phyloP scores from a whole-genome alignment of 495 filamentous ascomycete species.

The Cercophora newfieldiana region DNA sequence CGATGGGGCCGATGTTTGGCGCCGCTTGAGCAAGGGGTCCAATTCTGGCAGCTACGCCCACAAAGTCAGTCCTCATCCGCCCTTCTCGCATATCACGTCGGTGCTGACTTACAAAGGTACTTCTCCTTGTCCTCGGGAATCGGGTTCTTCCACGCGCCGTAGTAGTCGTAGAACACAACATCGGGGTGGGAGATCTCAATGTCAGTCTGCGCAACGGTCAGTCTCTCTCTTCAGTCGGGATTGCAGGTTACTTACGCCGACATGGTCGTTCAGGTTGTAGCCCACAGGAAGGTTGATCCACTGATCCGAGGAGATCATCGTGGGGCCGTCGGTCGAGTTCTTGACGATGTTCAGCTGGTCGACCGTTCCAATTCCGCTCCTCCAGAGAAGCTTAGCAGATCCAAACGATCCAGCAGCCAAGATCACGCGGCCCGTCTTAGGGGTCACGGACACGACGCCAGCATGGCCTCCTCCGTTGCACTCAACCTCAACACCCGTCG shows the following conservation, averaged over 20 bases:
- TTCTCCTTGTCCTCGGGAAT: constrained; percentile 33
- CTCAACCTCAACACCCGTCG: constrained; percentile 66
- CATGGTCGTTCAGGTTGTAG: constrained; percentile 68
- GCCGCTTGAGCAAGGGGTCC: constrained; percentile 68
- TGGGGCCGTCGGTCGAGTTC: constrained; percentile 51
- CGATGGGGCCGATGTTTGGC: constrained; percentile 60
- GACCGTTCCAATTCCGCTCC: constrained; percentile 58
- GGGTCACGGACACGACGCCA: constrained; percentile 58
- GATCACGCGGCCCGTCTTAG: constrained; percentile 62
- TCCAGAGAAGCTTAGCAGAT: constrained; percentile 62
- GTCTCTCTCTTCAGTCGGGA: constrained; percentile 5
- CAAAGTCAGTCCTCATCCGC: constrained; percentile 6
- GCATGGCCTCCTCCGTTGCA: constrained; percentile 54
- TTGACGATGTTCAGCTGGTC: constrained; percentile 58
- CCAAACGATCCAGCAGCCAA: constrained; percentile 67
- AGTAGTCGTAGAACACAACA: constrained; percentile 64
- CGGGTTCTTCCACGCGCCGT: constrained; percentile 54
- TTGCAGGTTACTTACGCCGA: constrained; percentile 44
- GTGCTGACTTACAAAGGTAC: constrained; percentile 36
- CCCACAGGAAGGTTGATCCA: constrained; percentile 75
- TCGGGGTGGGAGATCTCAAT: constrained; percentile 59
- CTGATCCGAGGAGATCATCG: constrained; percentile 46
- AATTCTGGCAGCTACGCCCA: constrained; percentile 45
- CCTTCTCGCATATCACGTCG: constrained; percentile 10
- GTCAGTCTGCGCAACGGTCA: constrained; percentile 54